Evolutionary conservation across 306 rosid species (phyloP), one percentile per base, ranked within the genome.

Genomic region (Argentina anserina): DNA sequence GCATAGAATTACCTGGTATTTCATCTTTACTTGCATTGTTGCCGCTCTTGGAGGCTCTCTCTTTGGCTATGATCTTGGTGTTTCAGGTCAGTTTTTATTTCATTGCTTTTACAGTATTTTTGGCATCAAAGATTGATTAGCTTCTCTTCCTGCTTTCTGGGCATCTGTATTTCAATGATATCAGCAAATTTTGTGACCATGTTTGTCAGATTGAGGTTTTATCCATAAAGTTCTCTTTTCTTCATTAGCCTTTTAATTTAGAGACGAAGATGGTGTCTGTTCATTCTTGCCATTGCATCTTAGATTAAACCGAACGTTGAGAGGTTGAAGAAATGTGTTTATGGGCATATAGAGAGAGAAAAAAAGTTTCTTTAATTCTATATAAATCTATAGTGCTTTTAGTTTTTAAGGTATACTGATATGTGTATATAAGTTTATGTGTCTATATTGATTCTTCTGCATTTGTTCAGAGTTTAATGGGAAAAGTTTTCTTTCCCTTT

Each of bases 31-130:
- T 42, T 89, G 92, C 75, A 58, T 93, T 6, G 88, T 93, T 75
- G 97, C 92, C 1, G 97, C 96, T 41, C 89, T 93, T 67, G 98
- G 98, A 62, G 98, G 98, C 2, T 88, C 97, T 55, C 85, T 93
- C 17, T 88, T 93, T 67, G 97, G 97, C 42, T 93, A 93, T 82
- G 97, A 93, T 86, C 93, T 88, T 46, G 98, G 98, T 25, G 98
- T 93, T 78, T 93, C 97, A 50, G 98, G 97, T 87, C n/a, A 77
- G 80, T 68, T 56, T 40, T 3, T 68, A 18, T 5, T 67, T 65
- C 9, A n/a, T 45, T 18, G 41, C 13, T 45, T 69, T 34, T n/a
- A n/a, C n/a, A 18, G 42, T 8, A 20, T 33, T 8, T 20, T 1
- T 17, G 37, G 8, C n/a, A 59, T 61, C 26, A 61, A 61, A 17